Percentiles rank a stretch among this genome's conserved stretches.
These are phyloP conservation scores for Xylaria sp. DNA, from an alignment of 2,329 filamentous ascomycete genomes.

Conservation along the genomic window DNA sequence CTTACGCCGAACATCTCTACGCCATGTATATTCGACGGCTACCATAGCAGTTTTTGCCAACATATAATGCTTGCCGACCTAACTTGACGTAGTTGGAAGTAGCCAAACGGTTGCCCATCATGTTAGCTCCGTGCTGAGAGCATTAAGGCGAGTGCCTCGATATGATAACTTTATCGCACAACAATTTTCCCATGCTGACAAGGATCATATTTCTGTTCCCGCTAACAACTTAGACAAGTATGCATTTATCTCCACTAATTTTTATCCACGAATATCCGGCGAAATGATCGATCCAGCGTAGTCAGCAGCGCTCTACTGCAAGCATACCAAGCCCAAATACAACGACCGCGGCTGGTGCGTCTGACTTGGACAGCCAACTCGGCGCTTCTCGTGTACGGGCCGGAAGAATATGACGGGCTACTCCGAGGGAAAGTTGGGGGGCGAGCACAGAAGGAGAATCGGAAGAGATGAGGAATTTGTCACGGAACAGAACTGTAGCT, in stretches of 20 bases:
- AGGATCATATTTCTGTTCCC: not conserved
- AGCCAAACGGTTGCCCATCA: not conserved
- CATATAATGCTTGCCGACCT: not conserved
- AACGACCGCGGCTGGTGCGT: conserved; percentile 3
- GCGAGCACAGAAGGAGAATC: not conserved
- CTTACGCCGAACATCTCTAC: too few relatives aligned
- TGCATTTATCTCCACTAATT: not conserved
- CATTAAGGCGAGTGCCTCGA: not conserved
- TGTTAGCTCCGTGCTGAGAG: not conserved
- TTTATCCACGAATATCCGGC: too few relatives aligned
- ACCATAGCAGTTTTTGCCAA: not conserved
- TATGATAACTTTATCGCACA: not conserved
- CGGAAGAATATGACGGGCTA: conserved; percentile 1
- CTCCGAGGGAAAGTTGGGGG: not conserved
- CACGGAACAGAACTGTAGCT: too few relatives aligned
- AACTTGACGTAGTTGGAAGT: not conserved
- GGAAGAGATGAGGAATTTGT: not conserved
- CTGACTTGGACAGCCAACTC: conserved; percentile 6
- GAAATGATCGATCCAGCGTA: not conserved
- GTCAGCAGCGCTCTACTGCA: not conserved
- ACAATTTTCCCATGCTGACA: not conserved
- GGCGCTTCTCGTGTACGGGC: conserved; percentile 17
- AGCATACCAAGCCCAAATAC: not conserved
- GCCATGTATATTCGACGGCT: not conserved
- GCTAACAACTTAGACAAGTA: not conserved